A percentile compares a stretch with the other conserved stretches of the same genome.
phyloP scores from a whole-genome alignment of 129 eudicot species.

The Helichrysum umbraculigerum region DNA sequence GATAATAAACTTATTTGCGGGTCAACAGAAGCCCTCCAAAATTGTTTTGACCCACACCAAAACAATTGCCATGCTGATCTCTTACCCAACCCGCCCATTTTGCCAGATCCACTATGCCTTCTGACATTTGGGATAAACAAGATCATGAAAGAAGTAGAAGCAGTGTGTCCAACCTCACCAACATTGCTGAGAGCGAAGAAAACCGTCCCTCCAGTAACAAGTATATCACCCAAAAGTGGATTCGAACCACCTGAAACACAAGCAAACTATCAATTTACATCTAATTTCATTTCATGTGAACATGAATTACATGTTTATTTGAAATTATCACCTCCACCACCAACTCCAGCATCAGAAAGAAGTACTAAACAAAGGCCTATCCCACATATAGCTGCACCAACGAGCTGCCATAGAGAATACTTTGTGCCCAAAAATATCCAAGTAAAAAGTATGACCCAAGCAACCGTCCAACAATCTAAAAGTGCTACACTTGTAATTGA shows the following conservation, averaged over 20 bases:
- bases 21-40: too few species aligned
- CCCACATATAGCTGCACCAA: slow-evolving; percentile 74
- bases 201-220: slow-evolving; percentile 62
- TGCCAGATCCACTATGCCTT: neutral
- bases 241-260: slow-evolving; percentile 71
- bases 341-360: slow-evolving; percentile 64
- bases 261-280: neutral
- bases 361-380: slow-evolving; percentile 70
- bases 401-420: slow-evolving; percentile 66
- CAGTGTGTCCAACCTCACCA: slow-evolving; percentile 61
- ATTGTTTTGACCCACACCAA: too few species aligned
- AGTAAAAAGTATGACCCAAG: slow-evolving; percentile 84
- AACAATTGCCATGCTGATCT: too few species aligned
- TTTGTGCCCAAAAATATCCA: slow-evolving; percentile 67
- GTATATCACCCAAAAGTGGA: slow-evolving; percentile 78
- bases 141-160: neutral
- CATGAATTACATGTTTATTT: neutral
- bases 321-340: slow-evolving; percentile 59
- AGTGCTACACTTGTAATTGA: slow-evolving; percentile 88
- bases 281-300: neutral
- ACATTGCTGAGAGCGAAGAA: slow-evolving; percentile 71
- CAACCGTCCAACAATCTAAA: slow-evolving; percentile 77
- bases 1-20: too few species aligned
- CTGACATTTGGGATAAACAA: neutral
- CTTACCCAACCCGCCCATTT: slow-evolving; percentile 3